Percentiles rank a stretch among this genome's conserved stretches.
These are phyloP conservation scores for Rhodotorula glutinis DNA, from an alignment of 1,284 basidiomycete genomes.

Conservation along the genomic window DNA sequence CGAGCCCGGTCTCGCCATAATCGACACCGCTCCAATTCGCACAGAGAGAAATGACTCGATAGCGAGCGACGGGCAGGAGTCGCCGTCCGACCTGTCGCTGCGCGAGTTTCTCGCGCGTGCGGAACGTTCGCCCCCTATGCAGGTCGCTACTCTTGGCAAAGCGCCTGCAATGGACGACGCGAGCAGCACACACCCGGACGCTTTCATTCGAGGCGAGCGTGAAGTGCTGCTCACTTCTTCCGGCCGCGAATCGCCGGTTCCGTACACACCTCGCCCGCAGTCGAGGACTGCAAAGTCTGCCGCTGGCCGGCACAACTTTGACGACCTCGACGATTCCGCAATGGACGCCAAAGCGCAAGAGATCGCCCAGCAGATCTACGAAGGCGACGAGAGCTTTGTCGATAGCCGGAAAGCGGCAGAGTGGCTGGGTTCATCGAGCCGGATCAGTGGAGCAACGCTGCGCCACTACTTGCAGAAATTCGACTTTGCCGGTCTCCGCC, in stretches of 20 bases:
- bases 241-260: background rate
- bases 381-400: slow-evolving; percentile 80
- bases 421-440: slow-evolving; percentile 84
- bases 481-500: slow-evolving; percentile 74
- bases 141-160: too few relatives aligned
- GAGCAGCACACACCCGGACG: too few relatives aligned
- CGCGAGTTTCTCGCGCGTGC: background rate
- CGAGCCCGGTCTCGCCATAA: too few relatives aligned
- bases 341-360: slow-evolving; percentile 65
- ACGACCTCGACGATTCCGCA: slow-evolving; percentile 11
- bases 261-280: background rate
- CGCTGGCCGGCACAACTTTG: background rate
- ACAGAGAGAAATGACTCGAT: background rate
- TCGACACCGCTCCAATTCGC: background rate
- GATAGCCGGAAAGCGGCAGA: slow-evolving; percentile 89
- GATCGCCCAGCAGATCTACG: slow-evolving; percentile 74
- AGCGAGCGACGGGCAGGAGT: background rate
- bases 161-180: too few relatives aligned
- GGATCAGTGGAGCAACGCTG: slow-evolving; percentile 70
- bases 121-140: background rate
- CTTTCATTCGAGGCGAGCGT: too few relatives aligned
- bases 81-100: background rate
- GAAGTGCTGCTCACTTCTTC: too few relatives aligned
- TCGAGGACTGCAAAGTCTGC: background rate
- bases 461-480: slow-evolving; percentile 82